A percentile compares a stretch with the other conserved stretches of the same genome.
These are phyloP conservation scores for Aspergillus spinulosporus DNA, from an alignment of 2,329 filamentous ascomycete species.

Conservation along the genomic window DNA sequence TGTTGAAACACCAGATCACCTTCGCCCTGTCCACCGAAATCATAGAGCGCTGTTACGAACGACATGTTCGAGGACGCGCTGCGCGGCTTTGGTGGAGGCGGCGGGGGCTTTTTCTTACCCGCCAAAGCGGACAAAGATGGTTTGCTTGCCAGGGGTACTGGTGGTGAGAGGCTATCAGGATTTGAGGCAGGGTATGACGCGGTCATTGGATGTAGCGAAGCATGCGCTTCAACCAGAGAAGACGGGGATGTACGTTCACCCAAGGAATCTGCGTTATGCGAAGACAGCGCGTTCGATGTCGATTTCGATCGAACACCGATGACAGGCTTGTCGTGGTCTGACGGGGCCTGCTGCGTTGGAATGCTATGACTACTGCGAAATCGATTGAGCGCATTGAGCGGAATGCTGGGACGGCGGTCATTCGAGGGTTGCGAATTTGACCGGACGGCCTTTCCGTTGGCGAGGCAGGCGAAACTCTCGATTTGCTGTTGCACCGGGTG, in stretches of 20 bases:
- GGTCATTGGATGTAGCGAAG: slow-evolving; percentile 30
- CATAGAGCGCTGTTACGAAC: slow-evolving; percentile 72
- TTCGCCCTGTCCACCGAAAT: slow-evolving; percentile 67
- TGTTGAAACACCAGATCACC: slow-evolving; percentile 75
- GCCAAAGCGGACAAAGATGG: slow-evolving; percentile 30
- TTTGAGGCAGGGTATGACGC: slow-evolving; percentile 1
- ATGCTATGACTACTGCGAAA: slow-evolving; percentile 21
- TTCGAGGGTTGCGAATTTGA: slow-evolving; percentile 13
- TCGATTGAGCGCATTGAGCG: slow-evolving; percentile 42
- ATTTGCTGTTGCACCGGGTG: slow-evolving; percentile 64
- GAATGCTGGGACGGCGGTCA: slow-evolving; percentile 37
- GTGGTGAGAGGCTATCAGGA: slow-evolving; percentile 30
- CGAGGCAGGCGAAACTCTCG: slow-evolving; percentile 65
- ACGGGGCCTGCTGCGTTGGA: slow-evolving; percentile 23
- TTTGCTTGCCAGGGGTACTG: slow-evolving; percentile 27
- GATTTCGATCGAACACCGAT: slow-evolving; percentile 22
- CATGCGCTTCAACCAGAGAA: slow-evolving; percentile 14
- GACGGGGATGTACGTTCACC: slow-evolving; percentile 11
- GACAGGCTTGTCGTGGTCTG: slow-evolving; percentile 4
- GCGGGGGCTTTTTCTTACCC: slow-evolving; percentile 72
- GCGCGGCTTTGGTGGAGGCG: slow-evolving; percentile 67
- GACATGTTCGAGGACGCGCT: slow-evolving; percentile 43
- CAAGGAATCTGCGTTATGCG: background rate
- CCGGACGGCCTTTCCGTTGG: slow-evolving; percentile 61
- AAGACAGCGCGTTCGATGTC: slow-evolving; percentile 25